phyloP scores from a whole-genome alignment of 352 stramenopile genomes.

The Globisporangium spinosum region DNA sequence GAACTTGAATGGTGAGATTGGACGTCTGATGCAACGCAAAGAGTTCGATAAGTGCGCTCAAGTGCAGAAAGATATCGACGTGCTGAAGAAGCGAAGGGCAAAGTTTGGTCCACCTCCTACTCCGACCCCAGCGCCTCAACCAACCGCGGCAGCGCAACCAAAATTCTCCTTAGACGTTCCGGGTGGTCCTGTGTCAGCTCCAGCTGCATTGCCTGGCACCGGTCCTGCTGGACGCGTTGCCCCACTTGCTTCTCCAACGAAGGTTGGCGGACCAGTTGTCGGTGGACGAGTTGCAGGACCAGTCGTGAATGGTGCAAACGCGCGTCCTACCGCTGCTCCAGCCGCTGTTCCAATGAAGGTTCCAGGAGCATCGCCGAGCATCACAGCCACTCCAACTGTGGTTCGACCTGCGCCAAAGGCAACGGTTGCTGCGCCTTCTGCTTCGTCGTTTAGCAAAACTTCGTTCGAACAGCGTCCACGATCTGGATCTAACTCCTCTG shows the following conservation, averaged over 20 bases:
- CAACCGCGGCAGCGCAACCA: slow-evolving; percentile 6
- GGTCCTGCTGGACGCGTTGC: slow-evolving; percentile 14
- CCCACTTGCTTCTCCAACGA: slow-evolving; percentile 14
- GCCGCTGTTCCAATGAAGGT: slow-evolving; percentile 13
- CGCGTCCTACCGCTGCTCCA: background rate
- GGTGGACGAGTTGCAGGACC: slow-evolving; percentile 7
- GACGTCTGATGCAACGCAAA: slow-evolving; percentile 70
- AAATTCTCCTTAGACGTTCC: slow-evolving; percentile 15
- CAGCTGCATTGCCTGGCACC: slow-evolving; percentile 42
- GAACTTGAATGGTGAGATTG: slow-evolving; percentile 64
- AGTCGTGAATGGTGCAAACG: slow-evolving; percentile 10
- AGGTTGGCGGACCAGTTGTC: background rate
- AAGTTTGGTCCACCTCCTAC: slow-evolving; percentile 44
- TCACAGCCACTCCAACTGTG: slow-evolving; percentile 16
- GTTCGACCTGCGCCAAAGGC: slow-evolving; percentile 17
- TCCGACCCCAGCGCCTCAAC: slow-evolving; percentile 7
- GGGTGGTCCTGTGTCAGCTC: slow-evolving; percentile 40
- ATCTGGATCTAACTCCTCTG: slow-evolving; percentile 70
- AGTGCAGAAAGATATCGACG: slow-evolving; percentile 83
- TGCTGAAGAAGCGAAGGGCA: slow-evolving; percentile 63
- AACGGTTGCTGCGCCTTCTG: slow-evolving; percentile 4
- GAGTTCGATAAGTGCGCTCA: slow-evolving; percentile 84
- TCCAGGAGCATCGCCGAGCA: slow-evolving; percentile 7
- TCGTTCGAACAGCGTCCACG: slow-evolving; percentile 39
- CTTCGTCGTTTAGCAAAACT: slow-evolving; percentile 3